Evolutionary conservation across 2,329 filamentous ascomycete species (phyloP).

Genomic region (Botrytis squamosa): DNA sequence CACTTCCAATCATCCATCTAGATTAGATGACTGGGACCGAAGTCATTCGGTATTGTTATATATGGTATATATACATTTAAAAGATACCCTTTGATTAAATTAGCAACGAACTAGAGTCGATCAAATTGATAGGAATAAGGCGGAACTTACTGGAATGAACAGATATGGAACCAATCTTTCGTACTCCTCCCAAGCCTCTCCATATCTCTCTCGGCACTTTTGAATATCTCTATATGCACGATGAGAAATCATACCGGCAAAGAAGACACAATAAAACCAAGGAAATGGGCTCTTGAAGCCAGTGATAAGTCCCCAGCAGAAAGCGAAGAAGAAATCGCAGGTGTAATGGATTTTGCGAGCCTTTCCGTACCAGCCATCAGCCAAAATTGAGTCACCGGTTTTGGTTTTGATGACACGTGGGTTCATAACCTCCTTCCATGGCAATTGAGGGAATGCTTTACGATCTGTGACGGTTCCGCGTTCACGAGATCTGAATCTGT

Average conservation of each 20-base stretch:
- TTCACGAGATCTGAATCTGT: conserved; percentile 80
- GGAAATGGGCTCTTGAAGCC: conserved; percentile 80
- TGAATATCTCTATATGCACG: conserved; percentile 73
- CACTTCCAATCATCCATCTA: background rate
- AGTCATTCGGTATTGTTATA: background rate
- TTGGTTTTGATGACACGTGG: conserved; percentile 73
- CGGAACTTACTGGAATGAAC: conserved; percentile 66
- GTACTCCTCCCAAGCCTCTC: conserved; percentile 79
- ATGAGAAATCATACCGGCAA: conserved; percentile 75
- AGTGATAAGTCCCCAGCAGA: conserved; percentile 77
- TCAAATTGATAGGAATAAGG: background rate
- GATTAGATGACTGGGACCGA: background rate
- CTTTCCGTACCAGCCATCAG: conserved; percentile 82
- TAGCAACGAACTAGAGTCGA: background rate
- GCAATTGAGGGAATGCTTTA: conserved; percentile 85
- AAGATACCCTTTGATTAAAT: conserved; percentile 4
- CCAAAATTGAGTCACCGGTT: conserved; percentile 72
- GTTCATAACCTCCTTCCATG: conserved; percentile 80
- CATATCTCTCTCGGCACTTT: conserved; percentile 75
- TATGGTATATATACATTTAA: background rate
- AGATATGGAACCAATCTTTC: conserved; percentile 77
- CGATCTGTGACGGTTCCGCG: conserved; percentile 68
- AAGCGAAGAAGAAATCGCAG: conserved; percentile 74
- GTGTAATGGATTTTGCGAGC: conserved; percentile 81
- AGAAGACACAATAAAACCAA: conserved; percentile 88